Evolutionary conservation across 768 basidiomycete genomes (phyloP), one percentile per base, ranked within the genome.

Genomic region (Trametes cingulata): DNA sequence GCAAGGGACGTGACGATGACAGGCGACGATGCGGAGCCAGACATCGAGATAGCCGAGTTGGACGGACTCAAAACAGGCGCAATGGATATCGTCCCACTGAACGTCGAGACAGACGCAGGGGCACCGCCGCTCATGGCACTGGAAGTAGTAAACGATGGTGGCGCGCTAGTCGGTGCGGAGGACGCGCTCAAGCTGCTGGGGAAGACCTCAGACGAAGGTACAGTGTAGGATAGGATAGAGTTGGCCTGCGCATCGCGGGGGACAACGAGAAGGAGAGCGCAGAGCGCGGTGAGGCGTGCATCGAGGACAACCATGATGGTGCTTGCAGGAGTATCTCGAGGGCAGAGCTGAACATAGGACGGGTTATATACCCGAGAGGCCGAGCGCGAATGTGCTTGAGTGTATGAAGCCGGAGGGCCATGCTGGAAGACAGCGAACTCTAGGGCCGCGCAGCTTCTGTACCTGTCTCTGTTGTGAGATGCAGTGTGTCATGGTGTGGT

Each of bases 221-320:
- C 14, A 13, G 14, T 29, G 43, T 22, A 36, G 42, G 25, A 15
- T 22, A 57, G 19, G 22, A 41, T 56, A 9, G 45, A 24, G 25
- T 47, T 29, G 19, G 55, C 46, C 49, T 49, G 27, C 9, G 39
- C 49, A 22, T 50, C 33, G 43, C 37, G n/a, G 24, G 12, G n/a
- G 54, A 49, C 57, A 42, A 52, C 59, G 58, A 63, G 58, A 47
- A 52, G 65, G 62, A 66, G 65, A 25, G 62, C 60, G 43, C 52
- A 58, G 42, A 66, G 24, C 35, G 59, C 61, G 24, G 62, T 33
- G 49, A 66, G 60, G 39, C 60, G n/a, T 3, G 56, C 8, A 46
- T 27, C 49, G 61, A 62, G 56, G 45, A 53, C 29, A 56, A 62
- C 56, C 61, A 62, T 62, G 40, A n/a, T n/a, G n/a, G n/a, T n/a